A percentile compares a stretch with the other conserved stretches of the same genome.
phyloP scores from a whole-genome alignment of 768 basidiomycete species.

The Boletus subcaerulescens region DNA sequence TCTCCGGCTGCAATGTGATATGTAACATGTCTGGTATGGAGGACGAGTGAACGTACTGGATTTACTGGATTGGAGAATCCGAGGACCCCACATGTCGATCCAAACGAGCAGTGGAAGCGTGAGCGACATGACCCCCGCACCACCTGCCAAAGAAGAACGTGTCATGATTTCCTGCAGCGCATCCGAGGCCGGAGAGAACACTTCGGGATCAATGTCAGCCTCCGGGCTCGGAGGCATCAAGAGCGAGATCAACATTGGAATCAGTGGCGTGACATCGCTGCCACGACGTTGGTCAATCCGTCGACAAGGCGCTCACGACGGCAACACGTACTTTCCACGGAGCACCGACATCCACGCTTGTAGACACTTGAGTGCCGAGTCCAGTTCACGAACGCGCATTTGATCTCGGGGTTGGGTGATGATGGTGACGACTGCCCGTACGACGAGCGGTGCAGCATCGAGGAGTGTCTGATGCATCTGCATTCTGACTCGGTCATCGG shows the following conservation, averaged over 20 bases:
- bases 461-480: conserved; percentile 64
- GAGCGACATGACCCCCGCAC: conserved; percentile 63
- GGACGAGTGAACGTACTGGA: conserved; percentile 31
- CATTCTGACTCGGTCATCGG: conserved; percentile 38
- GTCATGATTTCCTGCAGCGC: conserved; percentile 76
- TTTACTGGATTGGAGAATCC: conserved; percentile 40
- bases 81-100: conserved; percentile 54
- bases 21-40: not conserved
- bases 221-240: conserved; percentile 32
- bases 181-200: conserved; percentile 65
- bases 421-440: conserved; percentile 60
- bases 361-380: conserved; percentile 73
- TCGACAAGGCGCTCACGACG: not conserved
- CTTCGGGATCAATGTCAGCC: conserved; percentile 42
- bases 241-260: conserved; percentile 57
- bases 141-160: conserved; percentile 68
- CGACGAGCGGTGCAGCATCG: conserved; percentile 68
- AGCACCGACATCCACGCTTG: conserved; percentile 80
- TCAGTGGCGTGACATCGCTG: conserved; percentile 70
- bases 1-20: conserved; percentile 12
- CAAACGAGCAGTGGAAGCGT: conserved; percentile 88
- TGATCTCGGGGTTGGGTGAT: conserved; percentile 42
- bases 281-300: not conserved
- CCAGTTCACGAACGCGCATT: conserved; percentile 43
- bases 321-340: conserved; percentile 55